Conservation (phyloP, 306 rosid species). For the Acacia acuminata region DNA sequence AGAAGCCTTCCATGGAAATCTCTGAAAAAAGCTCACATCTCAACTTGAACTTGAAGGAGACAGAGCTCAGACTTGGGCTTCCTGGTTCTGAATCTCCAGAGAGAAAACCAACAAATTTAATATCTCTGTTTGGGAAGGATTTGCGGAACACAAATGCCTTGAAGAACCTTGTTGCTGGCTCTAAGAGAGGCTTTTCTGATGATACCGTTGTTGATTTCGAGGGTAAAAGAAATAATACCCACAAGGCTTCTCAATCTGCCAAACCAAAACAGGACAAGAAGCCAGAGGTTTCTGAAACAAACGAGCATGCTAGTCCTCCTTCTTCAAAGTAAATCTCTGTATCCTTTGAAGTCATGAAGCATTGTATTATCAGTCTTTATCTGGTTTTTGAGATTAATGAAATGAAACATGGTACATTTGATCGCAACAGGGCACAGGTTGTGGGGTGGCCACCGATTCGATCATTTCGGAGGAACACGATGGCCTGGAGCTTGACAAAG, state of each 20-base stretch:
- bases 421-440: slow-evolving; percentile 76
- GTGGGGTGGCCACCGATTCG: slow-evolving; percentile 99
- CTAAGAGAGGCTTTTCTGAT: slow-evolving; percentile 82
- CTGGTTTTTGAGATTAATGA: not conserved
- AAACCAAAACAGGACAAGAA: slow-evolving; percentile 52
- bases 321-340: slow-evolving; percentile 53
- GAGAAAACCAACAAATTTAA: slow-evolving; percentile 49
- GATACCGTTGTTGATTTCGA: slow-evolving; percentile 39
- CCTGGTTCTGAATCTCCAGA: slow-evolving; percentile 80
- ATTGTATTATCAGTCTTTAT: not conserved
- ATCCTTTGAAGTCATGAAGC: not conserved
- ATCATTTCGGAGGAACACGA: slow-evolving; percentile 77
- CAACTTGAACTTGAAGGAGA: slow-evolving; percentile 78
- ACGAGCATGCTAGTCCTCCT: not conserved
- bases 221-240: slow-evolving; percentile 33
- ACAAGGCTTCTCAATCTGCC: slow-evolving; percentile 12
- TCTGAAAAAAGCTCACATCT: slow-evolving; percentile 51
- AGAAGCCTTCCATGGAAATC: slow-evolving; percentile 61
- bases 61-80: slow-evolving; percentile 91
- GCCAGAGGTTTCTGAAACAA: slow-evolving; percentile 42
- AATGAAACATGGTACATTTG: slow-evolving; percentile 2
- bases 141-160: slow-evolving; percentile 47
- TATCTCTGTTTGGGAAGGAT: slow-evolving; percentile 67
- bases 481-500: slow-evolving; percentile 70
- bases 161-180: slow-evolving; percentile 57